phyloP scores from a whole-genome alignment of 495 filamentous ascomycete genomes.

The Penicillium canescens region DNA sequence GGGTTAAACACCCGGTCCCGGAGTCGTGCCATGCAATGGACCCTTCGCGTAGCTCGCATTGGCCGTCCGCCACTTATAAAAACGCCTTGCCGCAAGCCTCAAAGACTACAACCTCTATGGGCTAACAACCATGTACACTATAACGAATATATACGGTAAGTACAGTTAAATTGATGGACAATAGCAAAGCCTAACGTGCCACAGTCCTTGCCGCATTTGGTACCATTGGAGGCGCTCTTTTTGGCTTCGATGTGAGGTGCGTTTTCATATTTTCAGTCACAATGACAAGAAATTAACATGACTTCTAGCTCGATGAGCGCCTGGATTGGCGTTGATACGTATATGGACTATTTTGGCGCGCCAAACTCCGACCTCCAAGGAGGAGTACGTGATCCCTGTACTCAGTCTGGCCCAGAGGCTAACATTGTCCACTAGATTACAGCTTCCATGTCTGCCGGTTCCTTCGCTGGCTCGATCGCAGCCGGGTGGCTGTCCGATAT shows the following conservation, averaged over 20 bases:
- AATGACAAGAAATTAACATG: not conserved
- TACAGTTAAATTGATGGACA: not conserved
- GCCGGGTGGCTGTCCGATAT: conserved; percentile 68
- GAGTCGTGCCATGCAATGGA: conserved; percentile 11
- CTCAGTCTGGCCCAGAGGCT: not conserved
- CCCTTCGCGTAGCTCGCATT: conserved; percentile 7
- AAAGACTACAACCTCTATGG: not conserved
- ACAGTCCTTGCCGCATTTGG: conserved; percentile 51
- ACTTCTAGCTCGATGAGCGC: conserved; percentile 61
- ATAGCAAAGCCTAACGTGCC: not conserved
- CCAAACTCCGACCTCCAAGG: conserved; percentile 65
- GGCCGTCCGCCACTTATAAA: conserved; percentile 8
- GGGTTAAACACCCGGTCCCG: conserved; percentile 5
- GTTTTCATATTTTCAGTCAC: not conserved
- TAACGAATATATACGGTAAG: conserved; percentile 48
- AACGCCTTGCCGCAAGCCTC: conserved; percentile 9
- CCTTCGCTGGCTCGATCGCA: conserved; percentile 61
- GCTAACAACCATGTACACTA: conserved; percentile 36
- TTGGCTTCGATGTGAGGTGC: conserved; percentile 47
- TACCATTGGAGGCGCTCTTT: conserved; percentile 48
- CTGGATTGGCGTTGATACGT: conserved; percentile 69
- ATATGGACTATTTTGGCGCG: conserved; percentile 65
- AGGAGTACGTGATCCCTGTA: conserved; percentile 30
- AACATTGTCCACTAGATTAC: conserved; percentile 30
- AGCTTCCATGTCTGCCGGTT: conserved; percentile 65